phyloP scores from a whole-genome alignment of 345 rosid species.

The Syzygium jambos region DNA sequence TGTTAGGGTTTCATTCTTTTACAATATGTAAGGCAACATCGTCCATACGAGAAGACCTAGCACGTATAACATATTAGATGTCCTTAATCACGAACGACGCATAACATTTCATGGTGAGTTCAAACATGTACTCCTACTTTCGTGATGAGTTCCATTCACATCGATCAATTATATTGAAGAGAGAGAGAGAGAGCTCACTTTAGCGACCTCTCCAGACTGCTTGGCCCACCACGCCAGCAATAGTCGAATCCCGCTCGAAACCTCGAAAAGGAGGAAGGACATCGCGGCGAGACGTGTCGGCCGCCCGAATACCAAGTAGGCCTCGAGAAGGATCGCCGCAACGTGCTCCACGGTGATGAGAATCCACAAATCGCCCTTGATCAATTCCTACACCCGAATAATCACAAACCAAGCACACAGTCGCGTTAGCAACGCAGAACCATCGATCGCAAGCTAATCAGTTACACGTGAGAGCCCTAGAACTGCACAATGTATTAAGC shows the following conservation, averaged over 20 bases:
- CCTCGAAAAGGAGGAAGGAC: not conserved
- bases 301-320: not conserved
- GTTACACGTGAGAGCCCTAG: not conserved
- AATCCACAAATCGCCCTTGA: not conserved
- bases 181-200: not conserved
- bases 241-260: not conserved
- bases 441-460: too few relatives aligned
- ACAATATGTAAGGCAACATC: not conserved
- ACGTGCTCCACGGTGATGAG: not conserved
- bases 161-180: not conserved
- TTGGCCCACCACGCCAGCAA: not conserved
- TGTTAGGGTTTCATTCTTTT: not conserved
- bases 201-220: not conserved
- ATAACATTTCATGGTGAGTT: not conserved
- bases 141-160: not conserved
- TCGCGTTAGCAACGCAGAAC: not conserved
- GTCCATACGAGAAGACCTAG: not conserved
- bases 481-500: not conserved
- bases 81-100: not conserved
- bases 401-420: not conserved
- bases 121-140: too few relatives aligned
- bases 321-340: not conserved
- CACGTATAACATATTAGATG: not conserved
- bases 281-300: not conserved
- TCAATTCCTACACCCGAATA: not conserved